Evolutionary conservation across 2,329 filamentous ascomycete species (phyloP).

Genomic region (Microdochium paspali): DNA sequence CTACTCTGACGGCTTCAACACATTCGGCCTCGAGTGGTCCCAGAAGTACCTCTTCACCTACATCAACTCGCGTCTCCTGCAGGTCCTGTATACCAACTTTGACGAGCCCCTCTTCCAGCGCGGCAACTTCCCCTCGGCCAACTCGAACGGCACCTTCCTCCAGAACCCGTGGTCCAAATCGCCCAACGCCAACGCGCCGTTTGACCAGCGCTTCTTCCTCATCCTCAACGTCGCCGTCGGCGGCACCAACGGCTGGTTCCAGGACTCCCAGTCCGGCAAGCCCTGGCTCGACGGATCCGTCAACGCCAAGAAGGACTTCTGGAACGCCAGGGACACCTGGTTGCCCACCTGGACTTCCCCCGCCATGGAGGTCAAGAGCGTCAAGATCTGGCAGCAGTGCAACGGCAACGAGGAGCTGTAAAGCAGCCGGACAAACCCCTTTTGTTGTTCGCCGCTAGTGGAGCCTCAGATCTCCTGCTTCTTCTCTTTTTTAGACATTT

Average conservation of each 20-base stretch:
- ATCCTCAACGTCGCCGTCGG: slow-evolving; percentile 70
- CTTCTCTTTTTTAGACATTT: too few relatives aligned
- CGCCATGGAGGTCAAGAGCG: slow-evolving; percentile 58
- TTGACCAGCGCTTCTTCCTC: slow-evolving; percentile 68
- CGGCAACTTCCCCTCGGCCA: slow-evolving; percentile 55
- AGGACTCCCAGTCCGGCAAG: slow-evolving; percentile 61
- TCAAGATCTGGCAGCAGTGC: slow-evolving; percentile 63
- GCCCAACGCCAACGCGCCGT: slow-evolving; percentile 55
- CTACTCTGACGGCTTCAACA: slow-evolving; percentile 61
- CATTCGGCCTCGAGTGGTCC: slow-evolving; percentile 76
- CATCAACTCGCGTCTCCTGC: slow-evolving; percentile 68
- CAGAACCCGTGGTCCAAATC: slow-evolving; percentile 55
- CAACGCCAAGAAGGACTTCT: slow-evolving; percentile 68
- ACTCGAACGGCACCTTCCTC: slow-evolving; percentile 56
- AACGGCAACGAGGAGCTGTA: slow-evolving; percentile 47
- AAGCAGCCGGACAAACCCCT: neutral
- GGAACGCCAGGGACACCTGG: slow-evolving; percentile 58
- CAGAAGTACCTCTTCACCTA: slow-evolving; percentile 85
- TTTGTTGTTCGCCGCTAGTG: too few relatives aligned
- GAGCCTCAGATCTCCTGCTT: too few relatives aligned
- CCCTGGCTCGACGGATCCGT: slow-evolving; percentile 66
- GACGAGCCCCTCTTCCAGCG: slow-evolving; percentile 57
- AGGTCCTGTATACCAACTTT: slow-evolving; percentile 74
- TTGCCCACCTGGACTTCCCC: slow-evolving; percentile 62
- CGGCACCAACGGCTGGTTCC: slow-evolving; percentile 75